phyloP scores from a whole-genome alignment of 306 rosid species.

The Dalbergia oliveri region DNA sequence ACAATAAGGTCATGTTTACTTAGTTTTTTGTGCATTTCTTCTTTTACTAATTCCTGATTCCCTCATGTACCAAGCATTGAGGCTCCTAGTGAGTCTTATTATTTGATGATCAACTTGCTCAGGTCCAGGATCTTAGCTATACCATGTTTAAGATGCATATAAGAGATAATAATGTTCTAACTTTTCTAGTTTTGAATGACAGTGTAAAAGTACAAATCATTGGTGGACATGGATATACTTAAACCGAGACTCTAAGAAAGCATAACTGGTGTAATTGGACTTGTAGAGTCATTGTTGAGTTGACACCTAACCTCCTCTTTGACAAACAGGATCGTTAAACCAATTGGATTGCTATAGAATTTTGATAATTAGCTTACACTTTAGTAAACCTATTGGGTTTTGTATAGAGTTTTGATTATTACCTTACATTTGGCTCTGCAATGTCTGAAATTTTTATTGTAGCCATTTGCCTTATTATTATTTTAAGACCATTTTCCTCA shows the following conservation, averaged over 20 bases:
- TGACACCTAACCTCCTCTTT: not conserved
- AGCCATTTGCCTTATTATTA: not conserved
- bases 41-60: slow-evolving; percentile 45
- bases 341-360: slow-evolving; percentile 2
- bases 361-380: not conserved
- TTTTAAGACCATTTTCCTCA: not conserved
- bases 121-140: slow-evolving; percentile 17
- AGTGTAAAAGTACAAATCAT: not conserved
- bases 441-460: slow-evolving; percentile 3
- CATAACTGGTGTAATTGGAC: slow-evolving; percentile 4
- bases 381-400: not conserved
- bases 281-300: slow-evolving; percentile 6
- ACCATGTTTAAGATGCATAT: slow-evolving; percentile 1
- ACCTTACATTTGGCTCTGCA: slow-evolving; percentile 13
- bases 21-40: slow-evolving; percentile 44
- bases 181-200: slow-evolving; percentile 37
- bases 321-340: slow-evolving; percentile 9
- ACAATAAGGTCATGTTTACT: slow-evolving; percentile 49
- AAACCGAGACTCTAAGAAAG: slow-evolving; percentile 6
- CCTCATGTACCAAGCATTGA: not conserved
- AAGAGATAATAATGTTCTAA: slow-evolving; percentile 21
- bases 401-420: not conserved
- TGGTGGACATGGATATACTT: not conserved
- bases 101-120: slow-evolving; percentile 41
- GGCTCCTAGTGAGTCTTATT: slow-evolving; percentile 5